Evolutionary conservation across 2,329 filamentous ascomycete species (phyloP), one percentile per base, ranked within the genome.

Genomic region (Ascochyta lentis): DNA sequence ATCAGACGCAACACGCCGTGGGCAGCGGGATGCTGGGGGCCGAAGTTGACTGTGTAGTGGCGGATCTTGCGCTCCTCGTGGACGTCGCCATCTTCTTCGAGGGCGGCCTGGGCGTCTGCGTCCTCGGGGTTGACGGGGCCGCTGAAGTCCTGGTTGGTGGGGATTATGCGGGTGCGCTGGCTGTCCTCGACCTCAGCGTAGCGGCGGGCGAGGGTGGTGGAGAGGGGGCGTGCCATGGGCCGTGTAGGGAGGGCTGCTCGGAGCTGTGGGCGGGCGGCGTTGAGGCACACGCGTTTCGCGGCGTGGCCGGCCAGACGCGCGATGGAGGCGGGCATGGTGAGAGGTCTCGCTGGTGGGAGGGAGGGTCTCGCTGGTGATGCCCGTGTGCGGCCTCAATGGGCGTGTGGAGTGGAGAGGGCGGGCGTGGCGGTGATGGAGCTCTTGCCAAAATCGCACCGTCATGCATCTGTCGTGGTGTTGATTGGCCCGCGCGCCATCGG

Each of bases 31-130:
- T 99, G 95, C 84, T 99, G 95, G 63, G 95, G 95, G 53, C 95
- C 95, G 72, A 99, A 99, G 84, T 99, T 99, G 83, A 99, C 94
- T 6, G 95, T 99, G 82, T 99, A 99, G 81, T 99, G 95, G 66
- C 95, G 88, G 76, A 99, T 90, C 85, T 97, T 98, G 78, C 94
- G 79, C 81, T 78, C 66, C 84, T 82, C 48, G 82, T 78, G 42
- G 23, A 46, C 49, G 42, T 69, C 67, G 38, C 67, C 78, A 67
- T 83, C 79, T 63, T 78, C 74, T 59, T 77, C 76, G 53, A 77
- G 70, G 48, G 73, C 67, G 63, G 81, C 79, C 49, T 78, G 68
- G 67, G 77, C 71, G 64, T 78, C 64, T 38, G 81, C 67, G 67
- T 81, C 79, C 49, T 77, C 69, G 31, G 78, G 68, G 63, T 78